A percentile compares a stretch with the other conserved stretches of the same genome.
These are phyloP conservation scores for Clathrus columnatus DNA, from an alignment of 768 basidiomycete species.

Conservation along the genomic window DNA sequence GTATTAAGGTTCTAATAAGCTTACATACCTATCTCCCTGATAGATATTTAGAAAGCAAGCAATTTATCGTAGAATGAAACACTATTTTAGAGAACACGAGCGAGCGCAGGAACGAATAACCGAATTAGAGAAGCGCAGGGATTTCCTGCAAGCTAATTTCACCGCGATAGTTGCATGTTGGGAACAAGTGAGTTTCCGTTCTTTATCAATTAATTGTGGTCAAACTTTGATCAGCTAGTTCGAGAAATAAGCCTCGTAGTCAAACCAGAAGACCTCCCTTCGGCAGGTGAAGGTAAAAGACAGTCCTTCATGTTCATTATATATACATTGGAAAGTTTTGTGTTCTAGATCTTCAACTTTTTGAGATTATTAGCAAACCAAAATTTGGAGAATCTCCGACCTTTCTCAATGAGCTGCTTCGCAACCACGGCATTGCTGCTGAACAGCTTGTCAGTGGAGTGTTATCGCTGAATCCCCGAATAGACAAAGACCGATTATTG, in stretches of 20 bases:
- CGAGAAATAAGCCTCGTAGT: constrained; percentile 56
- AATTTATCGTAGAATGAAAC: constrained; percentile 74
- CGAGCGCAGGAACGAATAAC: constrained; percentile 51
- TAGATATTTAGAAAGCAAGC: constrained; percentile 85
- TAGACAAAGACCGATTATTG: constrained; percentile 31
- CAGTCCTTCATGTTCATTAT: neutral
- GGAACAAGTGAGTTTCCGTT: constrained; percentile 48
- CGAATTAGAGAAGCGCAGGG: constrained; percentile 57
- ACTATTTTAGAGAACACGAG: constrained; percentile 70
- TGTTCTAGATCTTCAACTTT: neutral
- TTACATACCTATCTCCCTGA: constrained; percentile 1
- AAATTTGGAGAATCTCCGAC: constrained; percentile 15
- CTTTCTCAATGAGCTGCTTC: constrained; percentile 33
- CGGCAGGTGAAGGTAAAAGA: constrained; percentile 28
- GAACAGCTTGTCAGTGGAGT: constrained; percentile 51
- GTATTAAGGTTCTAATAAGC: constrained; percentile 16
- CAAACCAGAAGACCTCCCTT: constrained; percentile 40
- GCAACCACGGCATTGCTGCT: constrained; percentile 49
- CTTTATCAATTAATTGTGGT: constrained; percentile 1
- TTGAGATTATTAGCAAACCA: neutral
- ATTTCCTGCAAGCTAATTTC: constrained; percentile 59
- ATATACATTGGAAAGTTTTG: neutral
- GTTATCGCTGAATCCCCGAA: constrained; percentile 34
- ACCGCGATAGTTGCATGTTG: constrained; percentile 73
- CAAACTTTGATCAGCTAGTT: constrained; percentile 40